These are phyloP conservation scores for Xanthoparmelia taractica DNA, from an alignment of 495 filamentous ascomycete species.

Conservation along the genomic window DNA sequence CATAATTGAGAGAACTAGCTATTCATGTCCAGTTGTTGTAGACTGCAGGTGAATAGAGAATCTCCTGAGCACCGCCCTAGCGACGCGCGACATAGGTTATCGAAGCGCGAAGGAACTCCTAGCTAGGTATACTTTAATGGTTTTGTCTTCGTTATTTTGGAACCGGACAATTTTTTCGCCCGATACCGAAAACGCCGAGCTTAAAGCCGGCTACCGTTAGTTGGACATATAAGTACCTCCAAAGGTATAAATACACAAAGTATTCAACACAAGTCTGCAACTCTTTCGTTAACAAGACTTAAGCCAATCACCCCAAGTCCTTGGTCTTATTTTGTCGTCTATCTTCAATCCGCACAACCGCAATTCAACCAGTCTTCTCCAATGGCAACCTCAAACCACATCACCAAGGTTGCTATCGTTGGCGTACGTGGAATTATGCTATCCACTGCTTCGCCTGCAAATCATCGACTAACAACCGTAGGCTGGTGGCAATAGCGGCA, in stretches of 20 bases:
- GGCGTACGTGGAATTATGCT: conserved; percentile 23
- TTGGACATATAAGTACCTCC: no score
- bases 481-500: conserved; percentile 53
- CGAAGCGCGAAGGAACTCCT: no score
- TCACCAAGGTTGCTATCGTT: conserved; percentile 43
- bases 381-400: conserved; percentile 28
- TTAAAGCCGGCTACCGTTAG: background rate
- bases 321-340: background rate
- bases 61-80: no score
- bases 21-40: no score
- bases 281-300: background rate
- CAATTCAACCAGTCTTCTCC: background rate
- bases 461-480: conserved; percentile 22
- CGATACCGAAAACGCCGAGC: background rate
- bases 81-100: no score
- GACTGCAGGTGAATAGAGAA: no score
- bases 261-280: background rate
- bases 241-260: background rate
- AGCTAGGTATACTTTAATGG: no score
- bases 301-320: background rate
- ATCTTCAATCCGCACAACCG: background rate
- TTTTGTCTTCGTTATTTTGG: no score
- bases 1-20: no score
- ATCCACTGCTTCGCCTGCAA: background rate
- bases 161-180: no score